phyloP scores from a whole-genome alignment of 306 rosid genomes.

The Dicorynia guianensis region DNA sequence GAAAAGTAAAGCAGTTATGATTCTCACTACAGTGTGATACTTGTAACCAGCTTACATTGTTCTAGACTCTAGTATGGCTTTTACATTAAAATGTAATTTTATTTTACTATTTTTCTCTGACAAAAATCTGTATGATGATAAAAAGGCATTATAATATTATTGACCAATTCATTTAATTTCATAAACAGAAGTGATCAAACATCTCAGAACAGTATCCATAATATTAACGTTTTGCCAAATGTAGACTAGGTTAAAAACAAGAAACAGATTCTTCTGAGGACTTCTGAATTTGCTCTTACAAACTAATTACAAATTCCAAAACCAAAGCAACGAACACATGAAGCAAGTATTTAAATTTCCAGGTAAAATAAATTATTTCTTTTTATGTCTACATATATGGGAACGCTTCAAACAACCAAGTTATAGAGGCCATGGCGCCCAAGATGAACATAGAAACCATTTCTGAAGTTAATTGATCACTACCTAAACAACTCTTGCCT shows the following conservation, averaged over 20 bases:
- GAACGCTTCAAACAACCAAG: too few species aligned
- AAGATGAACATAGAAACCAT: slow-evolving; percentile 4
- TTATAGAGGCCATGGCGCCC: background rate
- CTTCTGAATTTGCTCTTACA: background rate
- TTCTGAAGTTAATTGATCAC: background rate
- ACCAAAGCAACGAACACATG: background rate
- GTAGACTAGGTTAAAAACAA: background rate
- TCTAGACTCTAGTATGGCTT: slow-evolving; percentile 5
- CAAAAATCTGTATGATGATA: background rate
- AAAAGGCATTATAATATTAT: background rate
- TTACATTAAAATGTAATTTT: slow-evolving; percentile 22
- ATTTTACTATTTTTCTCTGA: background rate
- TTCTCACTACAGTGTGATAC: background rate
- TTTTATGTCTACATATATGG: too few species aligned
- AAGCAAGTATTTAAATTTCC: background rate
- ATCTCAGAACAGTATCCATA: slow-evolving; percentile 13
- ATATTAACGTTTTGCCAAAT: slow-evolving; percentile 3
- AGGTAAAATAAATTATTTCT: too few species aligned
- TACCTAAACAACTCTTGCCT: too few species aligned
- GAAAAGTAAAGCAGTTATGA: too few species aligned
- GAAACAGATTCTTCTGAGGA: slow-evolving; percentile 11
- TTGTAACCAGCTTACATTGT: slow-evolving; percentile 10
- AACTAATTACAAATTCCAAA: slow-evolving; percentile 1
- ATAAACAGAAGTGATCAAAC: background rate
- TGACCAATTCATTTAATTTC: too few species aligned